Evolutionary conservation across 495 filamentous ascomycete species (phyloP).

Genomic region (Xylaria longipes): DNA sequence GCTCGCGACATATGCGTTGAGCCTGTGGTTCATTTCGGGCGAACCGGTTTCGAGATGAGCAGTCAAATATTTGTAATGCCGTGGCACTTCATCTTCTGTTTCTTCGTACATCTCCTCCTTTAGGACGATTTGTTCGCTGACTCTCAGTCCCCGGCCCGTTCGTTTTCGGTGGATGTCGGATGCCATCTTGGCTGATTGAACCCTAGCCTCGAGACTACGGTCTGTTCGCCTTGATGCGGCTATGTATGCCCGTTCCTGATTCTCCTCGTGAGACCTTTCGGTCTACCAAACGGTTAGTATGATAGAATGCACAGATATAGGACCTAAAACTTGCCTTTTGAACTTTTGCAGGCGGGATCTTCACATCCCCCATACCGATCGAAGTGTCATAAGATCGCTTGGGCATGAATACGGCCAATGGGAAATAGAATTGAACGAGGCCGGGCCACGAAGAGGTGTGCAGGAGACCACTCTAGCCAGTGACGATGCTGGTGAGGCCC

Average conservation of each 20-base stretch:
- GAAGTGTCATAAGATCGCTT: conserved; percentile 34
- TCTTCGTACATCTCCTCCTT: conserved; percentile 99
- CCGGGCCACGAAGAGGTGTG: neutral
- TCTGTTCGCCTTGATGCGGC: conserved; percentile 92
- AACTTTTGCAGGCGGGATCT: conserved; percentile 32
- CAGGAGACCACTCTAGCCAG: conserved; percentile 19
- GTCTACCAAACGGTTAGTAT: conserved; percentile 51
- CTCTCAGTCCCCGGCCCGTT: conserved; percentile 82
- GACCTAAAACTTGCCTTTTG: conserved; percentile 35
- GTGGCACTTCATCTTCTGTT: conserved; percentile 73
- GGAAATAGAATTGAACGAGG: neutral
- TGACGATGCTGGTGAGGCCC: conserved; percentile 1
- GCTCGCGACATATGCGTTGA: conserved; percentile 65
- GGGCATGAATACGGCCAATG: conserved; percentile 29
- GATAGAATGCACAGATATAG: neutral
- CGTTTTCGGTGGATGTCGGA: conserved; percentile 90
- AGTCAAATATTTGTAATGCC: conserved; percentile 60
- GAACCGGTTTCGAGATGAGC: conserved; percentile 61
- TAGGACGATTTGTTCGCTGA: conserved; percentile 86
- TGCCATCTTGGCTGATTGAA: conserved; percentile 86
- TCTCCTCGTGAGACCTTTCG: conserved; percentile 82
- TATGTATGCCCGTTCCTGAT: conserved; percentile 94
- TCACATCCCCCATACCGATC: neutral
- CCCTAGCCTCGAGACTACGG: conserved; percentile 84
- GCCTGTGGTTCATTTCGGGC: conserved; percentile 61